phyloP scores from a whole-genome alignment of 805 yeast species.

The Wickerhamiella slavikovae region DNA sequence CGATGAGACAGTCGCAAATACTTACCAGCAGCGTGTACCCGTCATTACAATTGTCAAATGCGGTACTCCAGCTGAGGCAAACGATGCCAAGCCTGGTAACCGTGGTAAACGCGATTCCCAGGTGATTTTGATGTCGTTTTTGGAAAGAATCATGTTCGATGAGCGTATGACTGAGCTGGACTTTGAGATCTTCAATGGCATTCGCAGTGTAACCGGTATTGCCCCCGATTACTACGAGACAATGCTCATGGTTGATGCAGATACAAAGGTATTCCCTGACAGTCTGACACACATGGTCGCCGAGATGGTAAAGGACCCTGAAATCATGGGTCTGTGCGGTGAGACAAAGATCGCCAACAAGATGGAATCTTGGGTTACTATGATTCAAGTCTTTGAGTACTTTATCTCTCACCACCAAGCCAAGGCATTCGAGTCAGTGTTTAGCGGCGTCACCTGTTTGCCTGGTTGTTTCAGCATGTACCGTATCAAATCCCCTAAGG shows the following conservation, averaged over 20 bases:
- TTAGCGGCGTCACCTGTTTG: conserved; percentile 85
- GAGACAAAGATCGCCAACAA: conserved; percentile 84
- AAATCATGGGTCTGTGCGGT: conserved; percentile 83
- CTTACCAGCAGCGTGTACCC: conserved; percentile 71
- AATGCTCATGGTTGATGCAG: conserved; percentile 87
- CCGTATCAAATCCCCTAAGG: conserved; percentile 77
- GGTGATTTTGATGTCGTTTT: conserved; percentile 71
- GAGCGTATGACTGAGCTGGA: conserved; percentile 90
- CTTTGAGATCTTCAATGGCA: conserved; percentile 48
- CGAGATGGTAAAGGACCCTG: conserved; percentile 70
- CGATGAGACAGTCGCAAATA: conserved; percentile 49
- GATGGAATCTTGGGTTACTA: conserved; percentile 68
- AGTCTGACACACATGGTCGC: conserved; percentile 79
- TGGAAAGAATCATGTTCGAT: conserved; percentile 72
- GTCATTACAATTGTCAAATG: conserved; percentile 62
- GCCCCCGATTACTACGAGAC: conserved; percentile 69
- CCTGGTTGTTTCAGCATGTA: conserved; percentile 93
- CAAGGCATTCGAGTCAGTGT: conserved; percentile 85
- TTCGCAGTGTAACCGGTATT: conserved; percentile 70
- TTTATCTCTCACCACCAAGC: conserved; percentile 88
- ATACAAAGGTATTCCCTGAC: conserved; percentile 73
- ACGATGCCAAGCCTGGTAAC: conserved; percentile 64
- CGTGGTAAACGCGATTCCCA: conserved; percentile 95
- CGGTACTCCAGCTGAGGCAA: conserved; percentile 60
- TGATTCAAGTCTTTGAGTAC: conserved; percentile 84